Evolutionary conservation across 805 yeast genomes (phyloP).

Genomic region (Starmerella asiatica): DNA sequence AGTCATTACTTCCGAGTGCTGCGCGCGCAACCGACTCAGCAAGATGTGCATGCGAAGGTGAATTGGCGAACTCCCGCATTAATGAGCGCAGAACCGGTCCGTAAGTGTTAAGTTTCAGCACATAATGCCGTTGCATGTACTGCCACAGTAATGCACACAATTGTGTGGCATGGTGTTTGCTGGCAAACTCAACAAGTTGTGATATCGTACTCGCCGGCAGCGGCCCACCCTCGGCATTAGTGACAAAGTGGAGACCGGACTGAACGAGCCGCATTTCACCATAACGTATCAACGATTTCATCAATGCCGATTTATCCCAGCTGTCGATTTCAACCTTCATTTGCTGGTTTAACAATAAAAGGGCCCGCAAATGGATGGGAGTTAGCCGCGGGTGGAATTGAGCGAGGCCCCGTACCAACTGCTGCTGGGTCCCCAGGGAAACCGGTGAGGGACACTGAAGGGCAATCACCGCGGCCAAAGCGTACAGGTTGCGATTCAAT

Average conservation of each 20-base stretch:
- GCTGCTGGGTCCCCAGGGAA: neutral
- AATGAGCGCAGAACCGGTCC: constrained; percentile 8
- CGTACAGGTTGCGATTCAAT: constrained; percentile 5
- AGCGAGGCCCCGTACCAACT: constrained; percentile 12
- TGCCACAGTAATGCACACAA: constrained; percentile 7
- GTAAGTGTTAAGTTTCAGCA: constrained; percentile 2
- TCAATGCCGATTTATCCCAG: constrained; percentile 10
- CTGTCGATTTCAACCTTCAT: constrained; percentile 5
- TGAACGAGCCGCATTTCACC: constrained; percentile 9
- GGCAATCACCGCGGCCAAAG: constrained; percentile 14
- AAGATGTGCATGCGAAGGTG: neutral
- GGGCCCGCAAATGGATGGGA: constrained; percentile 13
- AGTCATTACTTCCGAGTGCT: constrained; percentile 7
- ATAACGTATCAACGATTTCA: constrained; percentile 6
- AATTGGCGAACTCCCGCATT: constrained; percentile 10
- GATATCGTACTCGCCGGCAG: constrained; percentile 11
- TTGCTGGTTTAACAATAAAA: constrained; percentile 1
- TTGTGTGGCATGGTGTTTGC: neutral
- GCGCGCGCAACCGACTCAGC: constrained; percentile 10
- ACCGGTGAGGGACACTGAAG: neutral
- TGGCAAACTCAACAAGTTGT: constrained; percentile 7
- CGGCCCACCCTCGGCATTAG: constrained; percentile 5
- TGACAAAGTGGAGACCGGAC: constrained; percentile 6
- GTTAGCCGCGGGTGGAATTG: constrained; percentile 15
- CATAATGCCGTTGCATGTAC: constrained; percentile 7